phyloP scores from a whole-genome alignment of 2,329 filamentous ascomycete genomes.

The Ascosphaera aggregata region DNA sequence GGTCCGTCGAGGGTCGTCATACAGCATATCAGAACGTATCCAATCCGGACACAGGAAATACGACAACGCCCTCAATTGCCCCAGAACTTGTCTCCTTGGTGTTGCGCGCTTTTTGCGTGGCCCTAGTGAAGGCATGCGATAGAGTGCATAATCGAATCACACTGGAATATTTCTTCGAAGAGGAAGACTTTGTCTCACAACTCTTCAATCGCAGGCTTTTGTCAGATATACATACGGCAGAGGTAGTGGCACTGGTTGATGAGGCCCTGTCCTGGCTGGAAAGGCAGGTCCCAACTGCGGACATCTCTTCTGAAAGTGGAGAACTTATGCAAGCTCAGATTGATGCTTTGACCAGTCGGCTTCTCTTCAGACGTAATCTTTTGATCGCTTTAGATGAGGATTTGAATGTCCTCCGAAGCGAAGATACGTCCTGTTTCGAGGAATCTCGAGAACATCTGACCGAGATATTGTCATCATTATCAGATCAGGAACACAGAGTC shows the following conservation, averaged over 20 bases:
- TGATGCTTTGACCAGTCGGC: slow-evolving; percentile 37
- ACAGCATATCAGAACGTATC: not conserved
- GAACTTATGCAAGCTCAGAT: not conserved
- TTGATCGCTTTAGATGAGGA: slow-evolving; percentile 18
- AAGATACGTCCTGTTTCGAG: slow-evolving; percentile 10
- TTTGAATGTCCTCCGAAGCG: slow-evolving; percentile 11
- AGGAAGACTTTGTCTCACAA: slow-evolving; percentile 91
- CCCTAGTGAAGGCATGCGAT: slow-evolving; percentile 59
- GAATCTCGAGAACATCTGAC: slow-evolving; percentile 21
- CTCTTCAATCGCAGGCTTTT: slow-evolving; percentile 65
- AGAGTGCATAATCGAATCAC: slow-evolving; percentile 56
- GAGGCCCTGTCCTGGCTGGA: slow-evolving; percentile 31
- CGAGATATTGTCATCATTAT: slow-evolving; percentile 20
- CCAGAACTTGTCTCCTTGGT: slow-evolving; percentile 33
- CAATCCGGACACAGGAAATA: not conserved
- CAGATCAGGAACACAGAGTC: slow-evolving; percentile 27
- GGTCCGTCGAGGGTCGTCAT: slow-evolving; percentile 8
- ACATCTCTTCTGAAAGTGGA: slow-evolving; percentile 12
- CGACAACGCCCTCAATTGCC: not conserved
- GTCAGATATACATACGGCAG: slow-evolving; percentile 32
- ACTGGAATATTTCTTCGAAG: slow-evolving; percentile 82
- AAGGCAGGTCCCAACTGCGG: slow-evolving; percentile 11
- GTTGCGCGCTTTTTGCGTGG: slow-evolving; percentile 67
- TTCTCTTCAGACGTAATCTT: slow-evolving; percentile 38
- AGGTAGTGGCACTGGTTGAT: slow-evolving; percentile 31